phyloP scores from a whole-genome alignment of 2,329 filamentous ascomycete genomes.

The Sarocladium strictum region DNA sequence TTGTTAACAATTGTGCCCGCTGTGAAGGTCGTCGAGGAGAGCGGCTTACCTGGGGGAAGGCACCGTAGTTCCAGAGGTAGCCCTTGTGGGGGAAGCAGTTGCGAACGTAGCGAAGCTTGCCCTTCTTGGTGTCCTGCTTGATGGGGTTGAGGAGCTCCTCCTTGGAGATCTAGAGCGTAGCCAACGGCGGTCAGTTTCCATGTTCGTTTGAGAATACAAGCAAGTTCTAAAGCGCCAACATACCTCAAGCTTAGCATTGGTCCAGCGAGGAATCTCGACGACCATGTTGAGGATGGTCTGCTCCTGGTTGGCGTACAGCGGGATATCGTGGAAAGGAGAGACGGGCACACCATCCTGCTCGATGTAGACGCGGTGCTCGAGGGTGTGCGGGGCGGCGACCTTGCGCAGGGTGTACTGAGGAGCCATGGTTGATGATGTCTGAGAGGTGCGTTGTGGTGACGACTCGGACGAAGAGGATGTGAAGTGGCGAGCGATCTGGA shows the following conservation, averaged over 20 bases:
- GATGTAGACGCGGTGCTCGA: conserved; percentile 95
- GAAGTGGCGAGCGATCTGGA: conserved; percentile 11
- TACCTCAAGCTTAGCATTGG: conserved; percentile 99
- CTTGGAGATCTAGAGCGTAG: conserved; percentile 78
- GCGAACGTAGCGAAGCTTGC: conserved; percentile 97
- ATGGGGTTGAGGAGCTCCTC: conserved; percentile 97
- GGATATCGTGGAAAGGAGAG: conserved; percentile 97
- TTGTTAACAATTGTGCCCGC: conserved; percentile 9
- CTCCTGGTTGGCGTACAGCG: conserved; percentile 94
- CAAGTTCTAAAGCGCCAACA: conserved; percentile 25
- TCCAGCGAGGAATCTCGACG: conserved; percentile 99
- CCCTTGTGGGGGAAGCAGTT: conserved; percentile 99
- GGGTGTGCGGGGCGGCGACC: conserved; percentile 82
- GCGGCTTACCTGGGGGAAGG: conserved; percentile 80
- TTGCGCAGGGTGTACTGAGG: conserved; percentile 74
- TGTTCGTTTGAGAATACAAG: neutral
- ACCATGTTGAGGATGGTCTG: conserved; percentile 98
- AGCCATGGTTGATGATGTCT: conserved; percentile 39
- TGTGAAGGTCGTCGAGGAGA: neutral
- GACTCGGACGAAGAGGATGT: conserved; percentile 31
- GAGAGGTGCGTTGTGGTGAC: conserved; percentile 43
- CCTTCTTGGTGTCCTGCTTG: conserved; percentile 99
- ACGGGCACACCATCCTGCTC: conserved; percentile 94
- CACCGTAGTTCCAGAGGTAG: conserved; percentile 99
- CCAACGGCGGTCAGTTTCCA: neutral